Evolutionary conservation across 176 grass and related monocot species (phyloP), one percentile per base, ranked within the genome.

Genomic region (Musa schizocarpa): DNA sequence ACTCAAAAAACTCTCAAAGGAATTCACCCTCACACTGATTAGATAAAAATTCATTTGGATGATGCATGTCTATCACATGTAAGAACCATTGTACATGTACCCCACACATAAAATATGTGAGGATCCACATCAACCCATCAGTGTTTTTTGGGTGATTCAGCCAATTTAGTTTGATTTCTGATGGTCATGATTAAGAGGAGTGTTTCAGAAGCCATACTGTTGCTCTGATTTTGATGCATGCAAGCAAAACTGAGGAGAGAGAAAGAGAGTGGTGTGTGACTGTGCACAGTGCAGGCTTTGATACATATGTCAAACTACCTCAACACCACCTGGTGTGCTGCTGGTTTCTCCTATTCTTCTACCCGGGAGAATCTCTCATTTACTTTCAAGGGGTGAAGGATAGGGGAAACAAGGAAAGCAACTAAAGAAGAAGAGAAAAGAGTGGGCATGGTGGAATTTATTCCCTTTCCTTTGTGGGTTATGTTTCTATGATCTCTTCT

Each of bases 151-250:
- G 22, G 9, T 13, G 21, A 43, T 65, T 26, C 22, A 65, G 11
- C 9, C 10, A 10, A 2, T 69, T 65, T 52, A 20, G 70, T 77
- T 81, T 20, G 16, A 53, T 29, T 75, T 86, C 85, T 92, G 84
- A 92, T 83, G 86, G 6, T 76, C 66, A 82, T 89, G 92, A 96
- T 88, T 88, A 71, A 86, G 74, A 77, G 78, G 76, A 71, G 89
- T 79, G 81, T 66, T 78, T 83, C 84, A 85, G 85, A 90, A 81
- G 93, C 77, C 81, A 88, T 65, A 62, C 80, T 72, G 23, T 61
- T 69, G 84, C 89, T 86, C 83, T 92, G 89, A 90, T 92, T 92
- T 90, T 86, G 82, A 93, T 93, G 93, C 88, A 89, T 88, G 76
- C 83, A 83, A 27, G 25, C 52, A 70, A 69, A 79, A 79, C 34